phyloP scores from a whole-genome alignment of 163 green algal genomes.

The Smithsoniella earleae region DNA sequence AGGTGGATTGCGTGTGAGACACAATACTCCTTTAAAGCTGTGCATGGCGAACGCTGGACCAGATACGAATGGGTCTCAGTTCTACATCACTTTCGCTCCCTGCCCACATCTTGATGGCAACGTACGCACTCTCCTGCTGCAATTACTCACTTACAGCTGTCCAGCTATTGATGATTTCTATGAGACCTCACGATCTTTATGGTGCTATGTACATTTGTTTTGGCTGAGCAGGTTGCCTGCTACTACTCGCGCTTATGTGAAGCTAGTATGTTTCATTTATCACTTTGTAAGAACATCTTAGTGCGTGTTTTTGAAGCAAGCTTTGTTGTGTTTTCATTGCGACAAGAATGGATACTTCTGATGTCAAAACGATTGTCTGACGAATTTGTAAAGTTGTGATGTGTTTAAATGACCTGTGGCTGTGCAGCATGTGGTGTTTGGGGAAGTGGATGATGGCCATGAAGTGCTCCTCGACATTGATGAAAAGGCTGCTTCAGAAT shows the following conservation, averaged over 20 bases:
- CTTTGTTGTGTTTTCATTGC: no score
- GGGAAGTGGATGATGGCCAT: conserved; percentile 38
- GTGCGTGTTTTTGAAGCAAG: no score
- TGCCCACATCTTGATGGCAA: conserved; percentile 44
- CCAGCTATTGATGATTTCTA: no score
- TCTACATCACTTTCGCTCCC: conserved; percentile 55
- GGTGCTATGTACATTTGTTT: conserved; percentile 23
- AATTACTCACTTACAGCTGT: not conserved
- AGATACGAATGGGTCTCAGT: conserved; percentile 66
- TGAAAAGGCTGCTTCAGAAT: not conserved
- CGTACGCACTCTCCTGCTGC: not conserved
- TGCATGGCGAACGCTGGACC: conserved; percentile 57
- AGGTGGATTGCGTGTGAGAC: no score
- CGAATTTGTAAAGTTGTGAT: not conserved
- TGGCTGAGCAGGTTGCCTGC: not conserved
- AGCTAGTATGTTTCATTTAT: conserved; percentile 4
- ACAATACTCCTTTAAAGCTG: conserved; percentile 31
- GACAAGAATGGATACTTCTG: no score
- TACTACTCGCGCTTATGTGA: not conserved
- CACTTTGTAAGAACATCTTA: no score
- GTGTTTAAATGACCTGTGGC: not conserved
- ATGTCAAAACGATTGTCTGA: no score
- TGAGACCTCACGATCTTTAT: no score
- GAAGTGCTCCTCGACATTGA: conserved; percentile 1
- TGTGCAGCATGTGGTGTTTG: conserved; percentile 53